phyloP scores from a whole-genome alignment of 768 basidiomycete genomes.

The Pholiota conissans region DNA sequence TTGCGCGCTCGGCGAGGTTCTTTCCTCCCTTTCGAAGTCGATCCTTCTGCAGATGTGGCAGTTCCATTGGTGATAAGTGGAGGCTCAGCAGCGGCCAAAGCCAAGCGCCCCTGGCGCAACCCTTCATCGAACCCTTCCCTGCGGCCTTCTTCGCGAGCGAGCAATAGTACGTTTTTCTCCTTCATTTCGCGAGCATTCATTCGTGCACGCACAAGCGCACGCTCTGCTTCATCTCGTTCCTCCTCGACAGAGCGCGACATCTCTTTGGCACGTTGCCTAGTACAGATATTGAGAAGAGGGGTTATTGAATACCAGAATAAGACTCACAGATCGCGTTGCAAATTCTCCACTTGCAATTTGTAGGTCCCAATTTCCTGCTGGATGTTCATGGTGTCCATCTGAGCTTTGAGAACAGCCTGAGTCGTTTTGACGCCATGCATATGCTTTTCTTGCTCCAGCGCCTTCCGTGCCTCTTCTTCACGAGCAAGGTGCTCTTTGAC shows the following conservation, averaged over 20 bases:
- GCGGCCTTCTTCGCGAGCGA: constrained; percentile 59
- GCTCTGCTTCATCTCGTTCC: constrained; percentile 33
- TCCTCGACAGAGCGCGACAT: constrained; percentile 25
- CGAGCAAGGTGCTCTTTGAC: constrained; percentile 16
- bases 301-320: neutral
- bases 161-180: constrained; percentile 47
- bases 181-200: constrained; percentile 54
- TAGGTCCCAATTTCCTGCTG: constrained; percentile 26
- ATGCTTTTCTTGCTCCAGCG: constrained; percentile 23
- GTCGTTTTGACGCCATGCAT: constrained; percentile 24
- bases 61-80: neutral
- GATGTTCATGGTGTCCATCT: constrained; percentile 24
- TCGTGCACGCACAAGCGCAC: constrained; percentile 39
- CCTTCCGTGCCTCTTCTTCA: constrained; percentile 15
- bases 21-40: neutral
- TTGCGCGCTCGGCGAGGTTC: constrained; percentile 1
- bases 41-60: neutral
- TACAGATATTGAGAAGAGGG: neutral
- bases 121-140: constrained; percentile 46
- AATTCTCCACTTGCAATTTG: constrained; percentile 25
- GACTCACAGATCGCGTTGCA: constrained; percentile 29
- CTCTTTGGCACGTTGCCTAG: constrained; percentile 26
- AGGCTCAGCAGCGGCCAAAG: neutral
- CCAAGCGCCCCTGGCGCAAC: constrained; percentile 44
- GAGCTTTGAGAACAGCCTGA: constrained; percentile 26